Conservation (phyloP, 2,329 filamentous ascomycete genomes). For the Lachnellula arida region DNA sequence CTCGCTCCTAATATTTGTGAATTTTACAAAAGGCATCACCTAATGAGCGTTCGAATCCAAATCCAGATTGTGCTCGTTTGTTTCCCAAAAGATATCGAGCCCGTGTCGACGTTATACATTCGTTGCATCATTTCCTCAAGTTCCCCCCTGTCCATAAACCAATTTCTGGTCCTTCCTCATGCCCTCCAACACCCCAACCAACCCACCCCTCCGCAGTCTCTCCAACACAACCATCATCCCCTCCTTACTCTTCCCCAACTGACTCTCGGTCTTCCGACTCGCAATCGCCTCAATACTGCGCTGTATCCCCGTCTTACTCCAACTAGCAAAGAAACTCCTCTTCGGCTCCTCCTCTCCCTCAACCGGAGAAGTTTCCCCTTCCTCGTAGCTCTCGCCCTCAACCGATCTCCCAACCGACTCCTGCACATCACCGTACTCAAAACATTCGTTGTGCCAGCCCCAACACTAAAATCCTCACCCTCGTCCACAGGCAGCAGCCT, state of each 20-base stretch:
- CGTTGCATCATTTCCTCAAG: conserved; percentile 10
- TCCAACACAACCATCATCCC: conserved; percentile 81
- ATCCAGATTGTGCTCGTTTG: conserved; percentile 2
- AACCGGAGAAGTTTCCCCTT: conserved; percentile 35
- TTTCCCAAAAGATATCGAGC: conserved; percentile 2
- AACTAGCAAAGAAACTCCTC: conserved; percentile 48
- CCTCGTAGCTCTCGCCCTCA: conserved; percentile 34
- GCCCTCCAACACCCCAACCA: conserved; percentile 65
- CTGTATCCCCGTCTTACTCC: conserved; percentile 69
- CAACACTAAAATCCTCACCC: conserved; percentile 24
- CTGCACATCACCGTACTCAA: conserved; percentile 70
- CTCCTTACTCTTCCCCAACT: conserved; percentile 74
- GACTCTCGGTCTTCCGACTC: conserved; percentile 70
- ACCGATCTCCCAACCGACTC: conserved; percentile 64
- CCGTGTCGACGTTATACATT: not conserved
- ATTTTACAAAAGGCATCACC: conserved; percentile 20
- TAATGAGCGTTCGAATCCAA: conserved; percentile 4
- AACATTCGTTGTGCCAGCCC: conserved; percentile 53
- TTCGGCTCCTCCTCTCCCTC: conserved; percentile 42
- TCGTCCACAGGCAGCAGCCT: conserved; percentile 20
- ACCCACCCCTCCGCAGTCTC: conserved; percentile 59
- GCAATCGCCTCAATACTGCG: conserved; percentile 75
- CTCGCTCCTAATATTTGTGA: conserved; percentile 23
- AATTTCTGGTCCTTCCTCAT: conserved; percentile 56
- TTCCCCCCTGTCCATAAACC: conserved; percentile 13